These are phyloP conservation scores for Neoboletus brunneissimus DNA, from an alignment of 768 basidiomycete species.

Conservation along the genomic window DNA sequence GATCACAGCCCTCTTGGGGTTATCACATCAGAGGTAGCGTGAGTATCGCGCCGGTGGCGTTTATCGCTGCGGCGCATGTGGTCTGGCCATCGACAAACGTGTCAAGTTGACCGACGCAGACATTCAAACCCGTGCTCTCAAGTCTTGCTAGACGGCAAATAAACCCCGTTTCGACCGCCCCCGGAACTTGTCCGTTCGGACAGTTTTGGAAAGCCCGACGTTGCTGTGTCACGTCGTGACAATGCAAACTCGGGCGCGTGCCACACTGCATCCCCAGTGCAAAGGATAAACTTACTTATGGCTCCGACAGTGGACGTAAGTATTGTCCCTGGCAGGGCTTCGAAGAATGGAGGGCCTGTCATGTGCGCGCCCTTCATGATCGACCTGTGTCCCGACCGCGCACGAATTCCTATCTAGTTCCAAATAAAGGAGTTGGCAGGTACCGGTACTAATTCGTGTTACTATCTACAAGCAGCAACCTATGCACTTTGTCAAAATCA, in stretches of 20 bases:
- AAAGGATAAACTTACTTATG: background rate
- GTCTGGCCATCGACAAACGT: constrained; percentile 15
- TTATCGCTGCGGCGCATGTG: constrained; percentile 1
- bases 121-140: background rate
- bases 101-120: constrained; percentile 14
- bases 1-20: background rate
- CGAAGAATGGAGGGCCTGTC: constrained; percentile 20
- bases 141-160: background rate
- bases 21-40: background rate
- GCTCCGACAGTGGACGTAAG: constrained; percentile 4
- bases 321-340: background rate
- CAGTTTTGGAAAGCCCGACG: background rate
- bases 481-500: background rate
- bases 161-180: background rate
- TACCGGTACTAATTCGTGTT: background rate
- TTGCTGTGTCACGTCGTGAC: background rate
- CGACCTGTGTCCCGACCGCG: constrained; percentile 11
- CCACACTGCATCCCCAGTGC: background rate
- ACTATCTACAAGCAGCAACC: background rate
- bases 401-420: background rate
- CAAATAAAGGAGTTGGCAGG: constrained; percentile 1
- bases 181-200: constrained; percentile 11
- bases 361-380: constrained; percentile 21
- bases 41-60: background rate
- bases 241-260: background rate